Base-by-base conservation (phyloP, 2,329 filamentous ascomycete species). In the Aspergillus nomiae region DNA sequence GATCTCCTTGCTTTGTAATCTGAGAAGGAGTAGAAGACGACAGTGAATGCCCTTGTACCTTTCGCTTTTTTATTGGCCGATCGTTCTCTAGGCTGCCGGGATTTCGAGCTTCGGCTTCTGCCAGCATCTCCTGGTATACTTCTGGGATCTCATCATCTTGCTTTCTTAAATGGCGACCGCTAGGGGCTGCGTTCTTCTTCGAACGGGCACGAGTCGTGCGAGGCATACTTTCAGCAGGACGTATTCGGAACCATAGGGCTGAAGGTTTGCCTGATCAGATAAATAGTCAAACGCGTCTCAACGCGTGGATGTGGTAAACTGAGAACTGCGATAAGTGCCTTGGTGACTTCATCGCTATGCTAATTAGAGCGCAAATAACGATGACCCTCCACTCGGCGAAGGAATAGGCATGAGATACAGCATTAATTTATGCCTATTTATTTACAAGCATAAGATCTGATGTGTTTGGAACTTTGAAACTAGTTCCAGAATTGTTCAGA, bases 41-140 rank as follows among this genome's bases (percentile, higher is more conserved):
- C 2, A 65, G 64, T 24, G 68, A 64, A 50, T 71, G 64, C 50
- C 76, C 72, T 21, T 71, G 71, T 10, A 78, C 67, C 63, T 72
- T 79, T n/a, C 79, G 75, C 63, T 74, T 74, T 62, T 82, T 82
- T 28, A 74, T 59, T 11, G 77, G 70, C 45, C 74, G 67, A 46
- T 72, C 71, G 34, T 68, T 63, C 32, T 68, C 67, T 34, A 65
- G 68, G 28, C 68, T 66, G 16, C 58, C 67, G 4, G 72, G 65
- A 38, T 75, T 73, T 46, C 76, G 73, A 14, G 74, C 70, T 62
- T 77, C 75, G 24, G 75, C 76, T 64, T 81, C 78, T 4, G 75
- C 76, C 28, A 82, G 70, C 78, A 81, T 77, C 53, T 81, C 77
- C 53, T 69, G 71, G 61, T 81, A 82, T 4, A 80, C 73, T 58